Conservation (phyloP, 2,329 filamentous ascomycete species). For the Exophiala oligosperma region DNA sequence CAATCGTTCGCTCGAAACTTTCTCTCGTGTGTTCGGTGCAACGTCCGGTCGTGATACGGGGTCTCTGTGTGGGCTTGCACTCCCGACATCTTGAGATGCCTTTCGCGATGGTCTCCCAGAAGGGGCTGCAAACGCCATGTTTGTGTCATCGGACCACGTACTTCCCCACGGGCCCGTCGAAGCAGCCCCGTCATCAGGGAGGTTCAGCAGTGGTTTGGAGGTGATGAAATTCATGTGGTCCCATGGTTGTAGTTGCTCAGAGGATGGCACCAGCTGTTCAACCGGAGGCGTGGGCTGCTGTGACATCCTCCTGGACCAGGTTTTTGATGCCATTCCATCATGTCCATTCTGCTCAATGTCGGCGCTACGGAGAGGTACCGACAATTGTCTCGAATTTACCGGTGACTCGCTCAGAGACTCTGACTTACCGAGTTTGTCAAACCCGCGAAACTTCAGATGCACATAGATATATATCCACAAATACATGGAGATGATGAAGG, state of each 20-base stretch:
- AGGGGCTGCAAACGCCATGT: not conserved
- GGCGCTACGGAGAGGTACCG: not conserved
- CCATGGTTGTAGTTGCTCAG: slow-evolving; percentile 17
- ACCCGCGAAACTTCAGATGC: slow-evolving; percentile 44
- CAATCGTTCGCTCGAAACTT: not conserved
- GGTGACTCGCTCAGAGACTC: slow-evolving; percentile 8
- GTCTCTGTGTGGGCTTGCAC: not conserved
- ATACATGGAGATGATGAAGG: slow-evolving; percentile 65
- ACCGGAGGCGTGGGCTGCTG: not conserved
- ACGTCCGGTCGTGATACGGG: not conserved
- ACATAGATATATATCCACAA: slow-evolving; percentile 71
- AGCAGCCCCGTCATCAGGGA: not conserved
- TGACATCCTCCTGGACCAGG: not conserved
- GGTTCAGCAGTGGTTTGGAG: slow-evolving; percentile 5
- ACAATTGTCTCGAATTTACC: slow-evolving; percentile 4
- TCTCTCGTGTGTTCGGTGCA: not conserved
- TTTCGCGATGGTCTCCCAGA: not conserved
- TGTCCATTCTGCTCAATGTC: slow-evolving; percentile 4
- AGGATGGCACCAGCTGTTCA: not conserved
- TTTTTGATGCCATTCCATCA: not conserved
- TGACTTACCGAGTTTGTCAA: slow-evolving; percentile 26
- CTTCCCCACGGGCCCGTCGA: slow-evolving; percentile 9
- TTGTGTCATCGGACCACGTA: slow-evolving; percentile 20
- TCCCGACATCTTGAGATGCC: not conserved
- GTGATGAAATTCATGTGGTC: slow-evolving; percentile 28